Percentiles rank a stretch among this genome's conserved stretches.
These are phyloP conservation scores for Pythium scleroteichum DNA, from an alignment of 352 stramenopile species.

Conservation along the genomic window DNA sequence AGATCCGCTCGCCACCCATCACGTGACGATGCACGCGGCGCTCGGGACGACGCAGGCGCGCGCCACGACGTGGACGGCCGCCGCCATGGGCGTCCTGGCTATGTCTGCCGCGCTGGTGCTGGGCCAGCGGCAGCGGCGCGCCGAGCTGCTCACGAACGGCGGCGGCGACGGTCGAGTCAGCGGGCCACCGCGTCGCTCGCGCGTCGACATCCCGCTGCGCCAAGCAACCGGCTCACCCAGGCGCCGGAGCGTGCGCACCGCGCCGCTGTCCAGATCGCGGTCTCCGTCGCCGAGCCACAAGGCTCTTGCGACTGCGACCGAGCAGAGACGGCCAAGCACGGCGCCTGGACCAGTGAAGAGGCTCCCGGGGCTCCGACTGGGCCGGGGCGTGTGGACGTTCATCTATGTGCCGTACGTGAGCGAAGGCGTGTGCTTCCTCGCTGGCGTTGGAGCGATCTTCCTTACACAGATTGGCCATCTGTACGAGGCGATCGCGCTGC, in stretches of 20 bases:
- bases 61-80: constrained; percentile 34
- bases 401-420: constrained; percentile 38
- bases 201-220: constrained; percentile 9
- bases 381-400: constrained; percentile 31
- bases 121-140: constrained; percentile 20
- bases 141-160: background rate
- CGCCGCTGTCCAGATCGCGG: background rate
- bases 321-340: background rate
- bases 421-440: constrained; percentile 33
- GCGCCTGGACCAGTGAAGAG: background rate
- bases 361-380: constrained; percentile 28
- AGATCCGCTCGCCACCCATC: background rate
- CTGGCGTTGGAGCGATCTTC: constrained; percentile 29
- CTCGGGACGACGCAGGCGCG: background rate
- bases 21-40: background rate
- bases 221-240: constrained; percentile 15
- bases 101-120: constrained; percentile 42
- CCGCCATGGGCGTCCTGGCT: constrained; percentile 27
- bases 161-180: constrained; percentile 8
- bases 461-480: constrained; percentile 23
- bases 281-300: background rate
- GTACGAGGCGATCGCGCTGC: constrained; percentile 27
- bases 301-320: background rate
- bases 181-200: constrained; percentile 11
- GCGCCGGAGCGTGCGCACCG: background rate